Percentiles rank a stretch among this genome's conserved stretches.
These are phyloP conservation scores for Trichoderma sp. DNA, from an alignment of 2,329 filamentous ascomycete genomes.

Conservation along the genomic window DNA sequence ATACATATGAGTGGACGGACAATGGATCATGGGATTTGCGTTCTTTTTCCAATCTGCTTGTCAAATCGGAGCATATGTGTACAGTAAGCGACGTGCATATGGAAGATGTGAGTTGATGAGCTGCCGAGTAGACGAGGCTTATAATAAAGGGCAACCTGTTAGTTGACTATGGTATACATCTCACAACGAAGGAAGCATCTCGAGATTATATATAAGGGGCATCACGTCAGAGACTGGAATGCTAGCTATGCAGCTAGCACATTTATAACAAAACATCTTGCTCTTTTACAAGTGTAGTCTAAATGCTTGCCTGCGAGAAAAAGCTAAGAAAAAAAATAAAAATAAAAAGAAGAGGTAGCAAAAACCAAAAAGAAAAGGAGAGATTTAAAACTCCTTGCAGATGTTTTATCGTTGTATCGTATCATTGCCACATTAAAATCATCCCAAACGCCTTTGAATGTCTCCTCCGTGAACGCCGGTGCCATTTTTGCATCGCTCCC, in stretches of 20 bases:
- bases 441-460: conserved; percentile 11
- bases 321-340: conserved; percentile 35
- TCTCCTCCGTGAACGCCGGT: conserved; percentile 1
- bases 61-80: not conserved
- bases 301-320: conserved; percentile 26
- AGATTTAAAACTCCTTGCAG: not conserved
- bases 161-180: not conserved
- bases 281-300: not conserved
- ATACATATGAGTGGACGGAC: not conserved
- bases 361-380: not conserved
- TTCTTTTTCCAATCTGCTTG: not conserved
- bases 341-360: not conserved
- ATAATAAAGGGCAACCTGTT: not conserved
- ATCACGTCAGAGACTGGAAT: not conserved
- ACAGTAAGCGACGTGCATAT: not conserved
- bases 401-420: not conserved
- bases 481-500: not conserved
- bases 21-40: not conserved
- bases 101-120: not conserved
- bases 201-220: not conserved
- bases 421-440: not conserved
- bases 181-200: not conserved
- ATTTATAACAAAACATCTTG: not conserved
- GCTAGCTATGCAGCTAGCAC: not conserved
- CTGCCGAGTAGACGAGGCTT: not conserved